Base-by-base conservation (phyloP, 1,284 basidiomycete genomes). In the Fomitopsis schrenkii region DNA sequence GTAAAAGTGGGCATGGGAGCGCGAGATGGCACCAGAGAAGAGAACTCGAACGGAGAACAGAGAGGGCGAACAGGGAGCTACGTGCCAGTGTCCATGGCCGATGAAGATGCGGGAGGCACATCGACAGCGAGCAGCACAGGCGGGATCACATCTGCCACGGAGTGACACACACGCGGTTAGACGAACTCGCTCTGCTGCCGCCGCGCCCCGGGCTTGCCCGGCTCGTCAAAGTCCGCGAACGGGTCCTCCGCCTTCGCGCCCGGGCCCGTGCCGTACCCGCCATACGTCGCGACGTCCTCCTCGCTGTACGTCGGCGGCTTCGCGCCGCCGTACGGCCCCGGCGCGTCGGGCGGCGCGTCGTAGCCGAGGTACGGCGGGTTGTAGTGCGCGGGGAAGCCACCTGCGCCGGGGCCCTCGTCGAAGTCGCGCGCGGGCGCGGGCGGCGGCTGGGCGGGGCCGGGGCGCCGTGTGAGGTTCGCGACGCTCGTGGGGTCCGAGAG, bases 401-500 rank as follows among this genome's bases (percentile, higher is more conserved):
- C n/a, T n/a, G n/a, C n/a, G n/a, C 26, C 33, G 26, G 56, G 67
- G n/a, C 63, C 67, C 42, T 64, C 55, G 30, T 68, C 59, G 28
- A 58, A 53, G 7, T 40, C 45, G 55, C 58, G 70, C 55, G 70
- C 67, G 5, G 68, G 71, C 55, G 67, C 5, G 68, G 59, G 59
- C n/a, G 64, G 35, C 2, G 60, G 64, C 9, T 77, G 75, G 15
- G 72, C 61, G 28, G 52, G 48, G 15, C 45, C 45, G 7, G 45
- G 45, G 9, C 48, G 48, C 4, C 74, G 77, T 14, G 67, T 68
- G 46, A 75, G 62, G 67, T 76, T 78, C n/a, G 64, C 77, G 58
- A 71, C 71, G 28, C 77, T 78, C 5, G 73, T 67, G 0, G 91
- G 90, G 71, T 93, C 88, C 35, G 84, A 78, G 9, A 84, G 70